phyloP scores from a whole-genome alignment of 371 early-diverging fungal species.

The Catenaria anguillulae region DNA sequence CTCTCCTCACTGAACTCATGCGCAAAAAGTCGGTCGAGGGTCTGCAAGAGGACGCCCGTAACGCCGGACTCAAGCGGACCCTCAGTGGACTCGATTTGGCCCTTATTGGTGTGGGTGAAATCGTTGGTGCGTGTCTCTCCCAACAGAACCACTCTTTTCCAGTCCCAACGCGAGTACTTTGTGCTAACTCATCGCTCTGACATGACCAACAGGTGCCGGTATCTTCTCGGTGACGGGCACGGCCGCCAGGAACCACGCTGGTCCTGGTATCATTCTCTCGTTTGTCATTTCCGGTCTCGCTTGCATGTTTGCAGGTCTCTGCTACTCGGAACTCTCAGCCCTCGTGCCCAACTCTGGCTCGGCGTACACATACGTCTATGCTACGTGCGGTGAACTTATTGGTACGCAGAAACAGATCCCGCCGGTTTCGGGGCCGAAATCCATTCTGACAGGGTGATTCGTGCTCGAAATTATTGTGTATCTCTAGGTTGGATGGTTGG shows the following conservation, averaged over 20 bases:
- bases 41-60: background rate
- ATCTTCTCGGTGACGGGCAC: too few species aligned
- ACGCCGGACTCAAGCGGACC: background rate
- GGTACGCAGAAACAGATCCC: too few species aligned
- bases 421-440: too few species aligned
- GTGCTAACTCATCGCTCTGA: too few species aligned
- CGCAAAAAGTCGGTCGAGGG: background rate
- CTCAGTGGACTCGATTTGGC: conserved; percentile 18
- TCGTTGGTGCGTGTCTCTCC: conserved; percentile 56
- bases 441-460: too few species aligned
- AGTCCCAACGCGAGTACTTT: too few species aligned
- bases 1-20: too few species aligned
- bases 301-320: conserved; percentile 52
- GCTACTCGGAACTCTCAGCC: conserved; percentile 69
- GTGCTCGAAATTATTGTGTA: too few species aligned
- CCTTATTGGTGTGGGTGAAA: conserved; percentile 44
- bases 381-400: conserved; percentile 65
- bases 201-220: too few species aligned
- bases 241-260: too few species aligned
- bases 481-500: conserved; percentile 66
- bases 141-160: too few species aligned
- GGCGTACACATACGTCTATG: conserved; percentile 66
- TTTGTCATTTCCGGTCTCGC: conserved; percentile 56
- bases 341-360: conserved; percentile 74
- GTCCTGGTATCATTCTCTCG: conserved; percentile 61